These are phyloP conservation scores for Tetradesmus obliquus DNA, from an alignment of 139 green algal genomes.

Conservation along the genomic window DNA sequence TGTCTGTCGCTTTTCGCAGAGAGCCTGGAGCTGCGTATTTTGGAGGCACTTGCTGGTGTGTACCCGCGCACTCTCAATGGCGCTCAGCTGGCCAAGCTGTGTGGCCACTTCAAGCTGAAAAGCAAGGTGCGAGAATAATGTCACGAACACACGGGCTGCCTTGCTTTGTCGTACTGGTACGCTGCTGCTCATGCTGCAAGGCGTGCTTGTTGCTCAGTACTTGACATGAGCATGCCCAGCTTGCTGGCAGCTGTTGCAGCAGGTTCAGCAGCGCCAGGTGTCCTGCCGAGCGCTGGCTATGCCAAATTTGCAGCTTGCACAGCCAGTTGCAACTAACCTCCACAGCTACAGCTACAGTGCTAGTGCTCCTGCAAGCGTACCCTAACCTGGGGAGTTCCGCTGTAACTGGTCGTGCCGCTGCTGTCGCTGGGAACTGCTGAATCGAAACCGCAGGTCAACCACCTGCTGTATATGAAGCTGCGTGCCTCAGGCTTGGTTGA, in stretches of 20 bases:
- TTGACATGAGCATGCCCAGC: too few relatives aligned
- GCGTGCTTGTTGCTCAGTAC: too few relatives aligned
- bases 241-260: too few relatives aligned
- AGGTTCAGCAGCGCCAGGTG: too few relatives aligned
- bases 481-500: constrained; percentile 16
- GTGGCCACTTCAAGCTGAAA: constrained; percentile 49
- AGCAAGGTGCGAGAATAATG: constrained; percentile 32
- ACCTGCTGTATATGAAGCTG: constrained; percentile 43
- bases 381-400: too few relatives aligned
- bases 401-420: background rate
- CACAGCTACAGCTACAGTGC: too few relatives aligned
- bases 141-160: too few relatives aligned
- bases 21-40: constrained; percentile 31
- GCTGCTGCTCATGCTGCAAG: background rate
- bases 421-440: background rate
- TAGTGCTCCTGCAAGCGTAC: too few relatives aligned
- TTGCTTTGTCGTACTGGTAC: background rate
- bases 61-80: constrained; percentile 41
- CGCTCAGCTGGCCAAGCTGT: constrained; percentile 40
- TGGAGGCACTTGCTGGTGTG: constrained; percentile 22
- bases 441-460: constrained; percentile 30
- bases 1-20: constrained; percentile 7
- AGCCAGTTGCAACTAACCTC: too few relatives aligned
- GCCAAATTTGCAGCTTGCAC: too few relatives aligned
- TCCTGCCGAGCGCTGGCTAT: too few relatives aligned